Percentiles rank a stretch among this genome's conserved stretches.
Evolutionary conservation across 495 filamentous ascomycete species (phyloP).

Genomic region (Penicillium verhagenii): DNA sequence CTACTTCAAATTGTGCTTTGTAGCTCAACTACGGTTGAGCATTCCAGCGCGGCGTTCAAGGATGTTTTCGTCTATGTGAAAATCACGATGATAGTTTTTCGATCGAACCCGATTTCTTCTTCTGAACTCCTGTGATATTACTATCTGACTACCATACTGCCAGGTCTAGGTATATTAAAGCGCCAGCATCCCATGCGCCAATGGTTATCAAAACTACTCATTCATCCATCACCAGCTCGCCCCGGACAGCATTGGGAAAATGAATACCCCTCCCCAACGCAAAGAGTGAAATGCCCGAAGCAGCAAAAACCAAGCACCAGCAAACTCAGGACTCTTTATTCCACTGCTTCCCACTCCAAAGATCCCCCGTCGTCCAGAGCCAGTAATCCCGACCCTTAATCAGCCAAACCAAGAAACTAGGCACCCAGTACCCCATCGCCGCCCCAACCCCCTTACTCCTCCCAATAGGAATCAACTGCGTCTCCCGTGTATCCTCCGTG

Average conservation of each 20-base stretch:
- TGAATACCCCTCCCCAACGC: background rate
- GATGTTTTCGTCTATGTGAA: constrained; percentile 5
- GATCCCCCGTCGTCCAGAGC: constrained; percentile 44
- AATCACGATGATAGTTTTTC: constrained; percentile 12
- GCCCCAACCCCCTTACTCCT: constrained; percentile 54
- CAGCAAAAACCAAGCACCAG: background rate
- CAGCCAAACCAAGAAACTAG: constrained; percentile 55
- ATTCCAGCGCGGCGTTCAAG: constrained; percentile 14
- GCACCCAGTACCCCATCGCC: constrained; percentile 50
- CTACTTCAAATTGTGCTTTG: constrained; percentile 13
- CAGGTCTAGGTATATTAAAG: constrained; percentile 14
- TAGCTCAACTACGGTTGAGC: background rate
- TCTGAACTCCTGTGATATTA: background rate
- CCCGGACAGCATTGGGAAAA: background rate
- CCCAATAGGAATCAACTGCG: constrained; percentile 57
- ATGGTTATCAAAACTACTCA: background rate
- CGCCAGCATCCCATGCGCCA: background rate
- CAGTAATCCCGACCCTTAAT: constrained; percentile 65
- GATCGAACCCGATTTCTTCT: constrained; percentile 5
- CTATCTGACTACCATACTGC: constrained; percentile 10
- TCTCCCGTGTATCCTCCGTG: constrained; percentile 43
- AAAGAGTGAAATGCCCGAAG: background rate
- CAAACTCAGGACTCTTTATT: constrained; percentile 35
- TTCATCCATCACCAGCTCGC: too few species aligned
- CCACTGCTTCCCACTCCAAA: constrained; percentile 55